Evolutionary conservation across 2,329 filamentous ascomycete species (phyloP).

Genomic region (Trichoderma sp.): DNA sequence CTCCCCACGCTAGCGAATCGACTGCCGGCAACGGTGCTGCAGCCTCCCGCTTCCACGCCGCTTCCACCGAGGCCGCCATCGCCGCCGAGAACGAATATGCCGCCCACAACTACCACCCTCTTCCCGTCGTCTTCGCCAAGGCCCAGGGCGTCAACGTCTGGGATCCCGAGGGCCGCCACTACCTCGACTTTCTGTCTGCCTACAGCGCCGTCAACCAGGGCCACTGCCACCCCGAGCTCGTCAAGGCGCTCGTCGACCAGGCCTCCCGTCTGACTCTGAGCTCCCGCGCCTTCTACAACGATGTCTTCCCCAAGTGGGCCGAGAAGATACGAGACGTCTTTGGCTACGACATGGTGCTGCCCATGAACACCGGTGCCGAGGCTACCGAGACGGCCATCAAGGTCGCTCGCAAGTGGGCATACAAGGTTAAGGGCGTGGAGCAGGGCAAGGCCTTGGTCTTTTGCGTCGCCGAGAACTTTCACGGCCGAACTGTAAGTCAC

Average conservation of each 20-base stretch:
- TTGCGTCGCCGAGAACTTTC: conserved; percentile 88
- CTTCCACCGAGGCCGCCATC: conserved; percentile 80
- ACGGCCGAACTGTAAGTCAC: conserved; percentile 82
- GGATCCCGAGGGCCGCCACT: conserved; percentile 94
- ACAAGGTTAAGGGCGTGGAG: conserved; percentile 91
- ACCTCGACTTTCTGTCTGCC: conserved; percentile 96
- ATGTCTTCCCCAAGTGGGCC: conserved; percentile 95
- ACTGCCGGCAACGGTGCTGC: conserved; percentile 35
- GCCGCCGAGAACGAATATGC: conserved; percentile 79
- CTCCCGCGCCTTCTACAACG: conserved; percentile 95
- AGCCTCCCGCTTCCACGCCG: conserved; percentile 64
- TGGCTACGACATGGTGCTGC: conserved; percentile 95
- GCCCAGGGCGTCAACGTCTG: conserved; percentile 87
- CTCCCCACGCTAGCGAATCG: conserved; percentile 58
- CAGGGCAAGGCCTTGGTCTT: conserved; percentile 83
- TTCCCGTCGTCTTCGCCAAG: conserved; percentile 88
- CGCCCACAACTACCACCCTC: conserved; percentile 97
- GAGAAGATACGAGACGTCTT: conserved; percentile 88
- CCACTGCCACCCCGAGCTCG: conserved; percentile 94
- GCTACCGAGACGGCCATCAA: conserved; percentile 96
- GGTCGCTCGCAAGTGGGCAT: conserved; percentile 95
- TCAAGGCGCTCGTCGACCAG: conserved; percentile 88
- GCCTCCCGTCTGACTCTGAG: conserved; percentile 87
- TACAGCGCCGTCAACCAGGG: conserved; percentile 98
- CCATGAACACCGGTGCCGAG: conserved; percentile 97